Evolutionary conservation across 352 stramenopile species (phyloP), one percentile per base, ranked within the genome.

Genomic region (Globisporangium cylindrosporum): DNA sequence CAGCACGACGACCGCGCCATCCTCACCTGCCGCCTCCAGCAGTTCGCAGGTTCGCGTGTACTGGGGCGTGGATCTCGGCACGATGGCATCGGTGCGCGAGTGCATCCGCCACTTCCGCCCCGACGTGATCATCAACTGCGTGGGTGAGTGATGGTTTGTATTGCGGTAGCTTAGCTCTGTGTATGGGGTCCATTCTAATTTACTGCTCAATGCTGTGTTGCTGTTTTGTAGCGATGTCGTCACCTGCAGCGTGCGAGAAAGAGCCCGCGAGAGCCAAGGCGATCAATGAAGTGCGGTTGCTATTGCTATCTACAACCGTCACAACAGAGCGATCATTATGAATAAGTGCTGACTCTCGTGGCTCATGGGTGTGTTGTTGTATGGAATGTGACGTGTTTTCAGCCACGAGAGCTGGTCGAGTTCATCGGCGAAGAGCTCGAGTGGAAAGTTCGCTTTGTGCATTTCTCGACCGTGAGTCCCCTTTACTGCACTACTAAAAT

Each of bases 391-490:
- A 4, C 0, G 3, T 60, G 34, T 49, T 6, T 43, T 12, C 38
- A 89, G 81, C 81, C 81, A n/a, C 66, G 14, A 15, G 62, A 56
- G 20, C 53, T 88, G 61, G 59, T 86, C 9, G 54, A 64, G 64
- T 74, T 83, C 20, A 53, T 89, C 57, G 41, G 59, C 3, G 61
- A 70, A 7, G 66, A 71, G 10, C 27, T 73, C 24, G 48, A 59
- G 56, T 74, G 63, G 59, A 62, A 36, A 38, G 46, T 83, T 38
- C 73, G 75, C 29, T 77, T 89, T 48, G 41, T 90, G 18, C 83
- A 91, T 62, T 90, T 91, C 49, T 91, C 82, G 15, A 91, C 82
- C 32, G 78, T 80, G 22, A 51, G 66, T 66, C 4, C 43, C 8
- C 64, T 24, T 7, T n/a, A 6, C 14, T 43, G 36, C 4, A 43